Evolutionary conservation across 176 grass and related monocot species (phyloP).

Genomic region (Raddia distichophylla): DNA sequence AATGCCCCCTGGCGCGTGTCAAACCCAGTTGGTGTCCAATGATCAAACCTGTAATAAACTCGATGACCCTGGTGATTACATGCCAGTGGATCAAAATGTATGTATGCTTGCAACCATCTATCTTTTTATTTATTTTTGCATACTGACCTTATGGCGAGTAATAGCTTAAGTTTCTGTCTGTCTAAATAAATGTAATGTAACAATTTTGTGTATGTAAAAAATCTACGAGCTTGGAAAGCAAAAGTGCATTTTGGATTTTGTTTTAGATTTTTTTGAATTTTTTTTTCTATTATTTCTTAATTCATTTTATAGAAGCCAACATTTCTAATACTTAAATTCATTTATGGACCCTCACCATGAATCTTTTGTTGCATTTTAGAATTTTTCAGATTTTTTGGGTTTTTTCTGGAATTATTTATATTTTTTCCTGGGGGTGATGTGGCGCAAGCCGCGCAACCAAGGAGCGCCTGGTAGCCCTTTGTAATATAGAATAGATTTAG

Average conservation of each 20-base stretch:
- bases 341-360: too few species aligned
- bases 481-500: slow-evolving; percentile 1
- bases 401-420: too few species aligned
- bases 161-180: slow-evolving; percentile 22
- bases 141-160: slow-evolving; percentile 11
- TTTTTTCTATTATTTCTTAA: too few species aligned
- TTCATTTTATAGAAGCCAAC: too few species aligned
- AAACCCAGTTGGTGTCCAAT: slow-evolving; percentile 48
- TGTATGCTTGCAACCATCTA: slow-evolving; percentile 30
- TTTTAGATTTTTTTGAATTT: too few species aligned
- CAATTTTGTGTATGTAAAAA: slow-evolving; percentile 3
- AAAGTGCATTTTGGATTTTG: not conserved
- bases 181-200: slow-evolving; percentile 18
- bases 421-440: too few species aligned
- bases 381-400: too few species aligned
- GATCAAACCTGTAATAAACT: slow-evolving; percentile 36
- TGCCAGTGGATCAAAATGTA: slow-evolving; percentile 55
- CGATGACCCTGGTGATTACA: slow-evolving; percentile 39
- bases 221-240: not conserved
- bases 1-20: slow-evolving; percentile 41
- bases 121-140: not conserved
- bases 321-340: too few species aligned
- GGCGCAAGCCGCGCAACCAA: too few species aligned
- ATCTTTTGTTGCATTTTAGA: too few species aligned
- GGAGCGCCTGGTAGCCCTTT: too few species aligned